Conservation (phyloP, 108 stramenopile species). For the Chaetoceros tenuissimus region DNA sequence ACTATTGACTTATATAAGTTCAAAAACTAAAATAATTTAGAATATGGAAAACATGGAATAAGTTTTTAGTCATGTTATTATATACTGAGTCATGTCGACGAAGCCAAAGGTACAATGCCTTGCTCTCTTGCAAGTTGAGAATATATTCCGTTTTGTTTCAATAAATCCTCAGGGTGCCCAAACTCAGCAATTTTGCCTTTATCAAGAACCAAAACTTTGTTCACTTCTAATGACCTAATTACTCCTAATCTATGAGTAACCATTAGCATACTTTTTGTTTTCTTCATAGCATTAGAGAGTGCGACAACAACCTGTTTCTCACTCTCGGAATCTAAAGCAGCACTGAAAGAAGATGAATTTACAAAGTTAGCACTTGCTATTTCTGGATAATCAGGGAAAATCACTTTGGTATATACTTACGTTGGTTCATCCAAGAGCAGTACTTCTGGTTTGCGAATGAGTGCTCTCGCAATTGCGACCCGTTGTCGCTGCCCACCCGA, state of each 20-base stretch:
- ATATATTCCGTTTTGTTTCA: constrained; percentile 58
- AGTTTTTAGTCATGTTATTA: too few species aligned
- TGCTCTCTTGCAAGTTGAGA: constrained; percentile 72
- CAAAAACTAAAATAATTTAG: too few species aligned
- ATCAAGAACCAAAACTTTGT: constrained; percentile 87
- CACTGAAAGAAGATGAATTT: constrained; percentile 10
- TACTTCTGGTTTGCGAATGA: constrained; percentile 74
- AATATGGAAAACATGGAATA: too few species aligned
- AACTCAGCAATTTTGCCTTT: constrained; percentile 81
- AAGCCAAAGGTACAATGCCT: constrained; percentile 53
- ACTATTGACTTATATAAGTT: too few species aligned
- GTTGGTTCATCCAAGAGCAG: constrained; percentile 89
- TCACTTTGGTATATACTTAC: constrained; percentile 13
- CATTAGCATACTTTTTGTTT: constrained; percentile 78
- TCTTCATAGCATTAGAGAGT: constrained; percentile 44
- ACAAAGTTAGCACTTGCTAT: background rate
- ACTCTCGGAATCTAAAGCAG: constrained; percentile 75
- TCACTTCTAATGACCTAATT: constrained; percentile 73
- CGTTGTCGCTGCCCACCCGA: constrained; percentile 90
- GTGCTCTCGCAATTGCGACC: constrained; percentile 88
- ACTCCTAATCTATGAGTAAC: constrained; percentile 84
- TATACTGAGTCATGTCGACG: too few species aligned
- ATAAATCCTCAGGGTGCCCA: constrained; percentile 87
- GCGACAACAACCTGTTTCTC: constrained; percentile 68
- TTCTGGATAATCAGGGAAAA: constrained; percentile 5